Evolutionary conservation across 805 yeast genomes (phyloP).

Genomic region (Metschnikowia aberdeeniae): DNA sequence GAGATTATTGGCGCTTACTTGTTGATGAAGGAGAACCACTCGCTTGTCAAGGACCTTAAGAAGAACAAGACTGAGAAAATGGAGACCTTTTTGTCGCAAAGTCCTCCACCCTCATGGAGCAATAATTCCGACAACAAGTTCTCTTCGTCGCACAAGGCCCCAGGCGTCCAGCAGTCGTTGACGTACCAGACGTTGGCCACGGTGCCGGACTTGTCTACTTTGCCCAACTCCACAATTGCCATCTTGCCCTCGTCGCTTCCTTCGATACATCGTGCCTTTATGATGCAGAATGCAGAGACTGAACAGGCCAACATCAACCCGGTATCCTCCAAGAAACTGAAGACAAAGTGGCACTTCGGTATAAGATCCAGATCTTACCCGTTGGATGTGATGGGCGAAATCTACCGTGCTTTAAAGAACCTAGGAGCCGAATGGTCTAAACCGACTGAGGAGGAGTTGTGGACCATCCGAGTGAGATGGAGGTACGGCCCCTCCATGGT

Average conservation of each 20-base stretch:
- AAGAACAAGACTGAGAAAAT: slow-evolving; percentile 46
- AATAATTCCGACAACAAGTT: slow-evolving; percentile 11
- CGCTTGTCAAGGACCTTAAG: slow-evolving; percentile 64
- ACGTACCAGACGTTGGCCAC: slow-evolving; percentile 46
- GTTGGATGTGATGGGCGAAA: slow-evolving; percentile 97
- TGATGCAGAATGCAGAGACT: slow-evolving; percentile 52
- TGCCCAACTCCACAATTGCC: slow-evolving; percentile 80
- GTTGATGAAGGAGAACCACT: slow-evolving; percentile 73
- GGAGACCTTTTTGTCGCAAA: slow-evolving; percentile 56
- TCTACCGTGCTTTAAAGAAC: slow-evolving; percentile 87
- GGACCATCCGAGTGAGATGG: slow-evolving; percentile 97
- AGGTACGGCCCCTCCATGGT: slow-evolving; percentile 44
- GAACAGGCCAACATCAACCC: slow-evolving; percentile 41
- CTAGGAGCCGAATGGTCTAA: slow-evolving; percentile 97
- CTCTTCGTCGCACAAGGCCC: slow-evolving; percentile 29
- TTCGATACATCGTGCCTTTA: slow-evolving; percentile 87
- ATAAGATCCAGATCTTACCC: slow-evolving; percentile 95
- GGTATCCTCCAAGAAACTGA: slow-evolving; percentile 73
- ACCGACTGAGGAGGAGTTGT: slow-evolving; percentile 89
- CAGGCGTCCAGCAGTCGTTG: slow-evolving; percentile 43
- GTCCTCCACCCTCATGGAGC: slow-evolving; percentile 54
- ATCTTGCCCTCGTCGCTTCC: slow-evolving; percentile 92
- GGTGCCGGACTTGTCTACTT: slow-evolving; percentile 44
- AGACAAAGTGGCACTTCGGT: slow-evolving; percentile 98
- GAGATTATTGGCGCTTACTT: slow-evolving; percentile 86